These are phyloP conservation scores for Brasenia schreberi DNA, from an alignment of 164 flowering plant genomes.

Conservation along the genomic window DNA sequence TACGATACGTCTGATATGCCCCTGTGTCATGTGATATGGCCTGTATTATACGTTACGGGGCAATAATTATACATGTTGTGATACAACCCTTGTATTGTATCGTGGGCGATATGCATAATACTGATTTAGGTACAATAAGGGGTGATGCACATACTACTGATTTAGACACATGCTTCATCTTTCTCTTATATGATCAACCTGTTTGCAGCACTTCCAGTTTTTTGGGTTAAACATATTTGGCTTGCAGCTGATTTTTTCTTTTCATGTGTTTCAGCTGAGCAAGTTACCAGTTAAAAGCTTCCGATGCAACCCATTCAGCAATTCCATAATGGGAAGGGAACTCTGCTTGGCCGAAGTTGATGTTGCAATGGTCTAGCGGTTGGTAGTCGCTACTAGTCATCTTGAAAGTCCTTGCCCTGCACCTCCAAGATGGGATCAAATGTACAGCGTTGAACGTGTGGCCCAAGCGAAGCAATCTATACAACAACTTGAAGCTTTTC, in stretches of 20 bases:
- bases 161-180: no score
- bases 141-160: no score
- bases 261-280: constrained; percentile 42
- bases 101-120: no score
- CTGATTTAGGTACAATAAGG: no score
- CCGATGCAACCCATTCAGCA: constrained; percentile 40
- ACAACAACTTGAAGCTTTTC: constrained; percentile 27
- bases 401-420: constrained; percentile 94
- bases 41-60: no score
- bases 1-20: no score
- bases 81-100: no score
- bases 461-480: constrained; percentile 67
- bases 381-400: constrained; percentile 82
- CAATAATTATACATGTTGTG: no score
- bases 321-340: constrained; percentile 83
- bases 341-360: constrained; percentile 59
- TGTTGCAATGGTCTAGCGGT: constrained; percentile 17
- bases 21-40: no score
- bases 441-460: constrained; percentile 87
- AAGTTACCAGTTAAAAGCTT: constrained; percentile 66
- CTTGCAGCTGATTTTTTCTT: neutral
- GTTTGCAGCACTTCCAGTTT: no score
- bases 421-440: constrained; percentile 92
- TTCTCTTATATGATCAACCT: no score
- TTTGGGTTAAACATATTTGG: no score